Evolutionary conservation across 2,329 filamentous ascomycete species (phyloP).

Genomic region (Aspergillus jensenii): DNA sequence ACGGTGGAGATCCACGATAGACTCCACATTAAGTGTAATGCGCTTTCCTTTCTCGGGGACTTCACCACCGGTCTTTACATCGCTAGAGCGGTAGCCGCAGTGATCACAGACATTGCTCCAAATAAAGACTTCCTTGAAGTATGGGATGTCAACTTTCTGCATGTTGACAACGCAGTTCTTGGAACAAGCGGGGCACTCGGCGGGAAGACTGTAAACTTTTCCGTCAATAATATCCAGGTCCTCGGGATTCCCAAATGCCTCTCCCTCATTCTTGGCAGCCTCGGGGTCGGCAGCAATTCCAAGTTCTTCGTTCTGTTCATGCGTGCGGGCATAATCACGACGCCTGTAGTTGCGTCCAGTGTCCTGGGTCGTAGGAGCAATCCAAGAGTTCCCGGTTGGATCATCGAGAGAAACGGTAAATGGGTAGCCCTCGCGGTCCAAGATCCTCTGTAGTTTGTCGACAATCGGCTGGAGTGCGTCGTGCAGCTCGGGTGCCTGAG

Average conservation of each 20-base stretch:
- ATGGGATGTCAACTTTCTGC: constrained; percentile 98
- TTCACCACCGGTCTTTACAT: constrained; percentile 95
- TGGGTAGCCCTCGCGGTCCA: constrained; percentile 74
- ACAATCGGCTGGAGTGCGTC: constrained; percentile 77
- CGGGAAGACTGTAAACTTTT: constrained; percentile 89
- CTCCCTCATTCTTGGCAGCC: constrained; percentile 30
- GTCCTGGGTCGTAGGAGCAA: constrained; percentile 74
- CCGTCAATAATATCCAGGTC: constrained; percentile 86
- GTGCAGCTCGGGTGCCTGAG: constrained; percentile 73
- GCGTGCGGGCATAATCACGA: constrained; percentile 76
- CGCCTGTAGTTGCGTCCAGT: constrained; percentile 88
- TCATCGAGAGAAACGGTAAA: constrained; percentile 90
- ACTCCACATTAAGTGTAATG: constrained; percentile 74
- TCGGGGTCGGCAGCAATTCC: constrained; percentile 61
- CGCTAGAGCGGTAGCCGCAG: constrained; percentile 93
- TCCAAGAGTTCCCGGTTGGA: constrained; percentile 93
- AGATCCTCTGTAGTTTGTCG: constrained; percentile 70
- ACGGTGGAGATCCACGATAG: constrained; percentile 71
- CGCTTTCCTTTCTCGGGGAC: constrained; percentile 82
- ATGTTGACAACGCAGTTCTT: constrained; percentile 87
- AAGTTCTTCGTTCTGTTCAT: constrained; percentile 82
- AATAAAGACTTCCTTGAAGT: constrained; percentile 95
- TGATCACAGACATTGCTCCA: constrained; percentile 91
- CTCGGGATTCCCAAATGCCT: constrained; percentile 52
- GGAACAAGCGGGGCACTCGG: constrained; percentile 86